Evolutionary conservation across 164 flowering plant genomes (phyloP), one percentile per base, ranked within the genome.

Genomic region (Vitis riparia): DNA sequence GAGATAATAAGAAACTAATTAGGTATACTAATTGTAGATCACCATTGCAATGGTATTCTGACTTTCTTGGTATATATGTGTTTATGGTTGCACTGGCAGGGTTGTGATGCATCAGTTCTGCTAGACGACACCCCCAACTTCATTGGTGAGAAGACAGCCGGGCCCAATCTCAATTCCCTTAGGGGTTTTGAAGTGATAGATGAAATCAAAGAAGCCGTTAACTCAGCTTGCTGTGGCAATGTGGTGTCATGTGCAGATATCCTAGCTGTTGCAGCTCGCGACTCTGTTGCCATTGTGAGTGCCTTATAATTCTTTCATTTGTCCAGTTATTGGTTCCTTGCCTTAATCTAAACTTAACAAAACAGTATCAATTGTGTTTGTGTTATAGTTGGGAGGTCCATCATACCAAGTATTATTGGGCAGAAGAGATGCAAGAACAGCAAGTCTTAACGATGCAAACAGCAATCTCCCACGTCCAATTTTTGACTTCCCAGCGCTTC

Each of bases 51-150:
- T 23, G 7, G 7, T 9, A 10, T 37, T 37, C 51, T 14, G 47
- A 5, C 11, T 51, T 65, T 51, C 3, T 56, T 67, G 32, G 11
- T 57, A 37, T 56, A 37, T 56, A 19, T 17, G 30, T 59, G 15
- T 9, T 19, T 19, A 23, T 63, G 55, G 14, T 62, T 12, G 12
- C 58, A 59, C 58, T 2, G 30, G 27, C 58, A 88, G 92, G 92
- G 92, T 8, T 88, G 92, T 37, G 92, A 88, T 80, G 92, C 71
- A 9, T 88, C 90, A 0, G 49, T 86, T 19, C 74, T 88, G 14
- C 70, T 87, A 0, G 90, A 88, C 69, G 67, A 63, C 52, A 52
- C 87, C 7, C 5, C 76, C 15, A 74, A 58, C 30, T 69, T 85
- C 23, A 75, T 59, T 8, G 68, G 85, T 3, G 90, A 87, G 58